phyloP scores from a whole-genome alignment of 768 basidiomycete species.

The Omphalotus guepiniiformis region DNA sequence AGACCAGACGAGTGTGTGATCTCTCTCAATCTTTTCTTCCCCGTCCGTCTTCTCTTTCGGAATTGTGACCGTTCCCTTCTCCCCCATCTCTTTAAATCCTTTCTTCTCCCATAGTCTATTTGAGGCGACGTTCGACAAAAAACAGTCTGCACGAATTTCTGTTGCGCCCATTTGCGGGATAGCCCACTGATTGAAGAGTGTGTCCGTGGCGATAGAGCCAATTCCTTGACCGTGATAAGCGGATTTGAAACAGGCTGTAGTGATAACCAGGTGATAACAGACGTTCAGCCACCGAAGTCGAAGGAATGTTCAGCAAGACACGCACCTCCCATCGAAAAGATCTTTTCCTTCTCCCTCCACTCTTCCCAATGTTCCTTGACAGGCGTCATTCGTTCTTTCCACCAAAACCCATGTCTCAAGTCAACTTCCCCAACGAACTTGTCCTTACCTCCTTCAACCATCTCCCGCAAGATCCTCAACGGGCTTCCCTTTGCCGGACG shows the following conservation, averaged over 20 bases:
- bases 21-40: neutral
- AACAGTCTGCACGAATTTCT: constrained; percentile 12
- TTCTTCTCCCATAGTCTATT: constrained; percentile 15
- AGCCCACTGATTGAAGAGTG: constrained; percentile 13
- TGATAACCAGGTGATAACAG: too few species aligned
- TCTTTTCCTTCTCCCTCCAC: constrained; percentile 9
- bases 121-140: constrained; percentile 8
- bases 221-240: constrained; percentile 14
- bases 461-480: constrained; percentile 9
- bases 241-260: constrained; percentile 8
- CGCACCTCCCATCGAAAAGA: constrained; percentile 12
- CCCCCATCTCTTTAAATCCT: constrained; percentile 7
- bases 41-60: neutral
- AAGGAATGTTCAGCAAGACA: neutral
- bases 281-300: too few species aligned
- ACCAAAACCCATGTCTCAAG: neutral
- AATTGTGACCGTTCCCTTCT: neutral
- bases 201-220: constrained; percentile 10
- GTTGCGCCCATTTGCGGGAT: constrained; percentile 15
- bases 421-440: constrained; percentile 14
- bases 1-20: neutral
- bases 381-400: constrained; percentile 9
- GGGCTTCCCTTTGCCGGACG: neutral
- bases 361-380: constrained; percentile 12
- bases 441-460: too few species aligned